phyloP scores from a whole-genome alignment of 768 basidiomycete species.

The Pleurotus tuoliensis region DNA sequence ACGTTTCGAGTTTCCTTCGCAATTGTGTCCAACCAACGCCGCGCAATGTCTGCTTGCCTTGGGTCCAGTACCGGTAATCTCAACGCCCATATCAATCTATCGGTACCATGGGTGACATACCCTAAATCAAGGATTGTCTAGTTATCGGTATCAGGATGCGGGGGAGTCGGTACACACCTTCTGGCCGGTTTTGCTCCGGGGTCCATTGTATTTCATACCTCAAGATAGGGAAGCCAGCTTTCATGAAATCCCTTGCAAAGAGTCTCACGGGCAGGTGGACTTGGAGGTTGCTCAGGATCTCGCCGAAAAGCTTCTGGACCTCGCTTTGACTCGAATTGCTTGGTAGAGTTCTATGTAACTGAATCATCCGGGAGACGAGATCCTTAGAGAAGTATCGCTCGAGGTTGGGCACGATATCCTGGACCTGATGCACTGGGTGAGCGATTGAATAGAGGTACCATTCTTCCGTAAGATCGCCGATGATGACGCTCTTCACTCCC shows the following conservation, averaged over 20 bases:
- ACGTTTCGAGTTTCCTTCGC: constrained; percentile 38
- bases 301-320: constrained; percentile 45
- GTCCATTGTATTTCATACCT: constrained; percentile 71
- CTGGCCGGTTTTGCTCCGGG: constrained; percentile 51
- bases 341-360: constrained; percentile 37
- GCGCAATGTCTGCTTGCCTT: constrained; percentile 44
- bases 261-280: constrained; percentile 67
- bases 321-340: constrained; percentile 40
- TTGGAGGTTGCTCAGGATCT: constrained; percentile 57
- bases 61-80: constrained; percentile 43
- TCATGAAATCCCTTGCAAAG: constrained; percentile 54
- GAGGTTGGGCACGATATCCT: constrained; percentile 56
- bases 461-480: constrained; percentile 72
- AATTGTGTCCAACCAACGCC: constrained; percentile 53
- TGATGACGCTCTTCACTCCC: constrained; percentile 56
- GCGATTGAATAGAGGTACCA: constrained; percentile 78
- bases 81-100: constrained; percentile 60
- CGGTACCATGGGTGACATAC: constrained; percentile 68
- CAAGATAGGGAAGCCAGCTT: constrained; percentile 56
- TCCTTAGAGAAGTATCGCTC: constrained; percentile 55
- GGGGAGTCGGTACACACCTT: constrained; percentile 35
- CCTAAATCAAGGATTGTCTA: constrained; percentile 30
- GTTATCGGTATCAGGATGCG: no score
- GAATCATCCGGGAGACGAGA: constrained; percentile 41
- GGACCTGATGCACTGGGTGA: constrained; percentile 45